A percentile compares a stretch with the other conserved stretches of the same genome.
These are phyloP conservation scores for Panus rudis DNA, from an alignment of 768 basidiomycete genomes.

Conservation along the genomic window DNA sequence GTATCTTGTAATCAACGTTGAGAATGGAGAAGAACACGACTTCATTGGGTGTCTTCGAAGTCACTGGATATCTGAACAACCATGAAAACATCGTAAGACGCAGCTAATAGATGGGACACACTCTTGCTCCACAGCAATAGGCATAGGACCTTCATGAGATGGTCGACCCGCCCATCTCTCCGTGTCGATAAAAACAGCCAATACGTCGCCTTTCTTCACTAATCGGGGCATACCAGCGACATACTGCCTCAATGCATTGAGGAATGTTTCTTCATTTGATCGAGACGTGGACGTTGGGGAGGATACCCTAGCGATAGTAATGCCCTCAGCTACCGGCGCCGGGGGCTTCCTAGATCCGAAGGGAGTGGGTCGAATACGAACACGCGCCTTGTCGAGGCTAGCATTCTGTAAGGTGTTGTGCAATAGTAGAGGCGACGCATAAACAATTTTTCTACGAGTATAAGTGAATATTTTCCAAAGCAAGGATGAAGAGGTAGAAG, in stretches of 20 bases:
- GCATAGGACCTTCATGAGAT: slow-evolving; percentile 5
- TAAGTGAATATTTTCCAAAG: too few species aligned
- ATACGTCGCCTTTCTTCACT: slow-evolving; percentile 67
- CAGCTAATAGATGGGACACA: neutral
- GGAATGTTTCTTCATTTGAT: slow-evolving; percentile 52
- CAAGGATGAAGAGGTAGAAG: slow-evolving; percentile 1
- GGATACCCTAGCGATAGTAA: slow-evolving; percentile 77
- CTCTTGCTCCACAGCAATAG: slow-evolving; percentile 1
- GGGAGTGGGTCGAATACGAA: slow-evolving; percentile 42
- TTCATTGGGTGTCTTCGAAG: slow-evolving; percentile 27
- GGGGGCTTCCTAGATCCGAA: slow-evolving; percentile 52
- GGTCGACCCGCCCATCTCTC: neutral
- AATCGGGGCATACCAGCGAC: slow-evolving; percentile 51
- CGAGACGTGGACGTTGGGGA: slow-evolving; percentile 65
- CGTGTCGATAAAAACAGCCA: slow-evolving; percentile 53
- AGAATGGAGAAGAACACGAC: slow-evolving; percentile 75
- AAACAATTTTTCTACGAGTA: slow-evolving; percentile 6
- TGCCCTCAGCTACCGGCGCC: slow-evolving; percentile 58
- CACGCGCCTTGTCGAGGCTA: slow-evolving; percentile 20
- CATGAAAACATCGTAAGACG: neutral
- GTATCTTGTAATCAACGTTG: slow-evolving; percentile 50
- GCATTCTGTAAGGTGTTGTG: slow-evolving; percentile 19
- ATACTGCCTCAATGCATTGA: slow-evolving; percentile 54
- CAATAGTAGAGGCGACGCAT: slow-evolving; percentile 12
- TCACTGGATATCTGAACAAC: neutral